Base-by-base conservation (phyloP, 306 rosid genomes). In the Sphenostylis stenocarpa region DNA sequence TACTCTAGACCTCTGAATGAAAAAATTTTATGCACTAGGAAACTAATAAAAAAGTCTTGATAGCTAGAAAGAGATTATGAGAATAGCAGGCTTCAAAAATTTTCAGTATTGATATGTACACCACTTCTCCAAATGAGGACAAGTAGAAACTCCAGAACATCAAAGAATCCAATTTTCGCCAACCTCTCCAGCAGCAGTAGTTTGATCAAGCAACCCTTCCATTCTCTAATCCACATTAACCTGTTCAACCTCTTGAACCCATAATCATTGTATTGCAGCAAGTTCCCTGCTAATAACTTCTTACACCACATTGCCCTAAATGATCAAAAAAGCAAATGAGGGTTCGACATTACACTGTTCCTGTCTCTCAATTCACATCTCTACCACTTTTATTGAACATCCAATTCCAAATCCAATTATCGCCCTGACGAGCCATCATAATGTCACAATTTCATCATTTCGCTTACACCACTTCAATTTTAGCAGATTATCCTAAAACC, bases 91-190 rank as follows among this genome's bases (percentile, higher is more conserved):
- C 65, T 13, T 70, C 20, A 82, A 75, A 70, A 75, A 15, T 4
- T 39, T 16, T 21, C 74, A 47, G 47, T 34, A 47, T 66, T 9
- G 38, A 17, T 64, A 49, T 72, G 57, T 51, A 69, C 49, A 56
- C 65, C 38, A 19, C 17, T 57, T 70, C 58, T 55, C 67, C 17
- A 2, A 21, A 33, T 45, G 79, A 69, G 52, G 23, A 76, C 67
- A 70, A 28, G 57, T 19, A 57, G 17, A 56, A 48, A 48, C 17
- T 53, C 80, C 82, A 57, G 38, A 82, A 78, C 53, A 13, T 19
- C 68, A 76, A 74, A 53, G 49, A 68, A 67, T 77, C 78, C 68
- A 21, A 8, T 53, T 38, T 64, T 78, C 60, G 65, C 26, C 56
- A 69, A 23, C 39, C 77, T 72, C 69, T 58, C 75, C 43, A 72